phyloP scores from a whole-genome alignment of 768 basidiomycete species.

The Termitomyces sp. region DNA sequence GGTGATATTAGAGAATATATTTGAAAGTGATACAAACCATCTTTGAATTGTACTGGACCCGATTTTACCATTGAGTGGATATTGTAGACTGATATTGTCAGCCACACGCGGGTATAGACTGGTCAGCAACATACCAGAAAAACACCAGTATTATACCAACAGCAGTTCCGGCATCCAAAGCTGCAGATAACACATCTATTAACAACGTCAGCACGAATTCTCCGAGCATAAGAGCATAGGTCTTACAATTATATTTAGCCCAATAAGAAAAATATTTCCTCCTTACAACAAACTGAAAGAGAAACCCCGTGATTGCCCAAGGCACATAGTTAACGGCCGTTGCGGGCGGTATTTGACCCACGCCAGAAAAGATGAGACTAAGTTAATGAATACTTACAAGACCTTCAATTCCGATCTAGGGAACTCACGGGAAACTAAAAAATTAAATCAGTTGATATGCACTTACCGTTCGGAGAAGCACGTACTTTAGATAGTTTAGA shows the following conservation, averaged over 20 bases:
- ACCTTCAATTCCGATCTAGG: background rate
- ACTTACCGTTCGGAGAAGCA: slow-evolving; percentile 2
- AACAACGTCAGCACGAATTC: background rate
- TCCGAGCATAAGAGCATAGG: background rate
- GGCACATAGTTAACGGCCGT: slow-evolving; percentile 82
- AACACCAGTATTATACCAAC: slow-evolving; percentile 62
- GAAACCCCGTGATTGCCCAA: slow-evolving; percentile 69
- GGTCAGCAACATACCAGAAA: slow-evolving; percentile 45
- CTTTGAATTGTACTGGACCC: slow-evolving; percentile 28
- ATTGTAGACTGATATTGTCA: slow-evolving; percentile 31
- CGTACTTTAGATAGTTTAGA: slow-evolving; percentile 65
- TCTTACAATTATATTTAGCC: slow-evolving; percentile 74
- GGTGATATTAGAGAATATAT: background rate
- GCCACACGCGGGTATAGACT: background rate
- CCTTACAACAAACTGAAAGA: slow-evolving; percentile 72
- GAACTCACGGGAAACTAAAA: slow-evolving; percentile 42
- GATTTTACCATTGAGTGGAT: slow-evolving; percentile 34
- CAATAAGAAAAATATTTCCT: slow-evolving; percentile 64
- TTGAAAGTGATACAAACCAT: slow-evolving; percentile 21
- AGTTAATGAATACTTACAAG: background rate
- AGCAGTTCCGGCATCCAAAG: slow-evolving; percentile 69
- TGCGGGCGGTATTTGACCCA: slow-evolving; percentile 70
- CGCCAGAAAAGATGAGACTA: slow-evolving; percentile 67
- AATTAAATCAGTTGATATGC: background rate
- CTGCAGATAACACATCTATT: slow-evolving; percentile 67